Base-by-base conservation (phyloP, 495 filamentous ascomycete genomes). In the Hypoxylon crocopeplum region DNA sequence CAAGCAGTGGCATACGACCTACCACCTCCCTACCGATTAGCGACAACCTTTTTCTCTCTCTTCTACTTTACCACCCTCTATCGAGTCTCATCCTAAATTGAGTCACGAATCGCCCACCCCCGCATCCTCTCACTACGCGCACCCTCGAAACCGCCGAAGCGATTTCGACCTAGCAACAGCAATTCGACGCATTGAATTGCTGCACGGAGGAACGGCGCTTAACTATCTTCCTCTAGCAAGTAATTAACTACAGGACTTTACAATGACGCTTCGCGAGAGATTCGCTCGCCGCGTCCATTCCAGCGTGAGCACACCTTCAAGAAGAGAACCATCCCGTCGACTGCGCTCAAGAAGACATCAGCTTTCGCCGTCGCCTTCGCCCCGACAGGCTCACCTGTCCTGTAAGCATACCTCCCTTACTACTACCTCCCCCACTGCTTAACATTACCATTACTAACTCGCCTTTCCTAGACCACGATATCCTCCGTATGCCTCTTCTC, bases 361-460 rank as follows among this genome's bases (percentile, higher is more conserved):
- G 64, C 49, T 65, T 25, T 70, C 68, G 5, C 65, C 64, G 1
- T 62, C 68, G 42, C 67, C 77, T 10, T 67, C 74, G 0, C 69
- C 75, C 0, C 63, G 69, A 16, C 56, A 70, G 24, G 65, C 74
- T 2, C 77, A 78, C 39, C 64, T 80, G 0, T 78, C 76, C 6
- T 80, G 76, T 78, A 63, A 71, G 75, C n/a, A n/a, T n/a, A n/a
- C n/a, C n/a, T n/a, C n/a, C n/a, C n/a, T 68, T 32, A 11, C 3
- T 16, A 8, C 3, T n/a, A 16, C 2, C 6, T 16, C 17, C 11
- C 10, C 32, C 37, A 7, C 20, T 39, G 20, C 24, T 5, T 24
- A 27, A 4, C n/a, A 1, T 16, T 22, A 29, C 19, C 6, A 20
- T 12, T 19, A 36, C 48, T 65, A 41, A 51, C 51, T 52, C 29